Percentiles rank a stretch among this genome's conserved stretches.
These are phyloP conservation scores for Silene conica DNA, from an alignment of 148 eudicot genomes.

Conservation along the genomic window DNA sequence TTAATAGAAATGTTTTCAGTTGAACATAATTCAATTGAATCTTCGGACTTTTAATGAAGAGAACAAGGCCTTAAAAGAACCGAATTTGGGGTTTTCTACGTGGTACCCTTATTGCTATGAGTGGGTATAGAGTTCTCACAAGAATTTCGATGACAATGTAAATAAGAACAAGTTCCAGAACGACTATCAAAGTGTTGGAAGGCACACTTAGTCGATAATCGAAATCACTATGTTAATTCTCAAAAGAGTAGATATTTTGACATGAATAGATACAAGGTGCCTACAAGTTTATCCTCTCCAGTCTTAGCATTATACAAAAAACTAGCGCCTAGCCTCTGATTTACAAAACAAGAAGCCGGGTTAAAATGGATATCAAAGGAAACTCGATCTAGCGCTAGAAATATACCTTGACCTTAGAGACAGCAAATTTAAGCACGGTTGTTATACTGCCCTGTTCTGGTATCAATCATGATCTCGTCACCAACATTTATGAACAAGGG, in stretches of 20 bases:
- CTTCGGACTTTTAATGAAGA: neutral
- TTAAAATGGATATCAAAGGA: constrained; percentile 6
- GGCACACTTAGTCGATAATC: neutral
- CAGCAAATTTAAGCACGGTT: constrained; percentile 47
- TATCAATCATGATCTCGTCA: constrained; percentile 64
- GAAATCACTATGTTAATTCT: neutral
- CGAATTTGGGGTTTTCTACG: no score
- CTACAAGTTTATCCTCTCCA: constrained; percentile 2
- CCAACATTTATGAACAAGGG: constrained; percentile 78
- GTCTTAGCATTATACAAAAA: constrained; percentile 10
- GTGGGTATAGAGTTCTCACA: neutral
- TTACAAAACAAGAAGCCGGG: constrained; percentile 4
- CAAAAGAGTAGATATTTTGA: neutral
- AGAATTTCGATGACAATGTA: neutral
- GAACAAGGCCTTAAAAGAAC: neutral
- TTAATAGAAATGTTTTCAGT: neutral
- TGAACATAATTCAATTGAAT: neutral
- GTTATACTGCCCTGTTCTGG: constrained; percentile 84
- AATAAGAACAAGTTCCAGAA: neutral
- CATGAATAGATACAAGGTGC: neutral
- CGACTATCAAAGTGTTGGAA: neutral
- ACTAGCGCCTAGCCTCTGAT: constrained; percentile 17
- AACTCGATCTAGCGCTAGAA: neutral
- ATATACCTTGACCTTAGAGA: neutral
- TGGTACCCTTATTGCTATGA: no score